A percentile compares a stretch with the other conserved stretches of the same genome.
phyloP scores from a whole-genome alignment of 2,329 filamentous ascomycete genomes.

The Graphilbum fragrans region DNA sequence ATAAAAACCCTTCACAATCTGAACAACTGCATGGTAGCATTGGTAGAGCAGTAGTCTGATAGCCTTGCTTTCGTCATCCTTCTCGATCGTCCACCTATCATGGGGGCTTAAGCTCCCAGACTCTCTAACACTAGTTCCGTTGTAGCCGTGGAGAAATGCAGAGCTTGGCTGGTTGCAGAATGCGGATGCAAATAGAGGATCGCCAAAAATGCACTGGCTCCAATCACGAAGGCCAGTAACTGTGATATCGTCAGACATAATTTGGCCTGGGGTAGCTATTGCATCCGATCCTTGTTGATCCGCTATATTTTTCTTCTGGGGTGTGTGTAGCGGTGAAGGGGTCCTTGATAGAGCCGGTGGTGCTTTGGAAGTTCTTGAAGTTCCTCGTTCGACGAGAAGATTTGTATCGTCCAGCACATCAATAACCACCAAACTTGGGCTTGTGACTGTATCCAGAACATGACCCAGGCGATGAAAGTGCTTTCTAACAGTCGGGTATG shows the following conservation, averaged over 20 bases:
- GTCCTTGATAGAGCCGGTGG: too few species aligned
- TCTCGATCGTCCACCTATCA: conserved; percentile 3
- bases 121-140: conserved; percentile 10
- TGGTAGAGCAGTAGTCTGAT: conserved; percentile 42
- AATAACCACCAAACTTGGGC: conserved; percentile 40
- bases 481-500: conserved; percentile 40
- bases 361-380: too few species aligned
- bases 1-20: conserved; percentile 43
- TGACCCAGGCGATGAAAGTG: conserved; percentile 37
- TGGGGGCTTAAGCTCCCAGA: not conserved
- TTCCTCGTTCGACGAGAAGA: conserved; percentile 25
- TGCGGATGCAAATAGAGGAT: conserved; percentile 39
- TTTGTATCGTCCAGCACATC: conserved; percentile 39
- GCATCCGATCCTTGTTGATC: too few species aligned
- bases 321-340: too few species aligned
- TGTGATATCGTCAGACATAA: conserved; percentile 12
- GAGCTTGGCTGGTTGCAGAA: conserved; percentile 32
- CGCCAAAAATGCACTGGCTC: conserved; percentile 47
- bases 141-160: conserved; percentile 36
- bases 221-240: conserved; percentile 45
- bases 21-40: conserved; percentile 41
- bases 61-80: conserved; percentile 17
- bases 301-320: too few species aligned
- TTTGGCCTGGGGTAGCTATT: not conserved
- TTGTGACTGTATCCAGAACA: conserved; percentile 37